phyloP scores from a whole-genome alignment of 148 eudicot species.

The Dianthus caryophyllus region DNA sequence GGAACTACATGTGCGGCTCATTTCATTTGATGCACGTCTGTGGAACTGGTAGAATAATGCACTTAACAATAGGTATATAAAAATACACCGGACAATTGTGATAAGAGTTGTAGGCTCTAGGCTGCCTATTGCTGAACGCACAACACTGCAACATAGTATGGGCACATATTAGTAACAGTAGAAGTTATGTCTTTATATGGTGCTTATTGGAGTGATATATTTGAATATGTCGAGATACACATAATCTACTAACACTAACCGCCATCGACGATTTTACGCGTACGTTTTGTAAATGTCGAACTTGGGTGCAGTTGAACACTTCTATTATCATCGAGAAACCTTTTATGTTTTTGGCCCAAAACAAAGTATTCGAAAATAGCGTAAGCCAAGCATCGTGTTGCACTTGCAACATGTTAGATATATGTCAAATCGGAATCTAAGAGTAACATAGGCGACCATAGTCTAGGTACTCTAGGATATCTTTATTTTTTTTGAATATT shows the following conservation, averaged over 20 bases:
- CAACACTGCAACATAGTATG: constrained; percentile 3
- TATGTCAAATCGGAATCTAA: neutral
- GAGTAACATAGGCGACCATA: neutral
- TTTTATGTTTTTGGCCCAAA: neutral
- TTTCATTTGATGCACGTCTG: neutral
- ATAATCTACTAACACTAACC: neutral
- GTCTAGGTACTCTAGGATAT: neutral
- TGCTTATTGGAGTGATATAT: neutral
- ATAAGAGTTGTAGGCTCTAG: constrained; percentile 14
- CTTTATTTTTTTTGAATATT: neutral
- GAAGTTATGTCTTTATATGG: neutral
- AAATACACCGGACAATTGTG: constrained; percentile 12
- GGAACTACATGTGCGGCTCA: constrained; percentile 16
- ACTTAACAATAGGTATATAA: neutral
- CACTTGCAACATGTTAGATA: neutral
- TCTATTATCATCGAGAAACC: neutral
- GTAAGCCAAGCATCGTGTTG: neutral
- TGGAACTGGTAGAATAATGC: constrained; percentile 4
- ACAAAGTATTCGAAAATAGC: neutral
- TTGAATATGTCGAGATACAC: neutral
- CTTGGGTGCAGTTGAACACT: no score
- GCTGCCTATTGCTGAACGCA: constrained; percentile 1
- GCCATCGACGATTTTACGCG: neutral
- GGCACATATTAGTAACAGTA: neutral
- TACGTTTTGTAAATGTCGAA: neutral